Percentiles rank a stretch among this genome's conserved stretches.
phyloP scores from a whole-genome alignment of 257 asterid species.

The Pogostemon cablin region DNA sequence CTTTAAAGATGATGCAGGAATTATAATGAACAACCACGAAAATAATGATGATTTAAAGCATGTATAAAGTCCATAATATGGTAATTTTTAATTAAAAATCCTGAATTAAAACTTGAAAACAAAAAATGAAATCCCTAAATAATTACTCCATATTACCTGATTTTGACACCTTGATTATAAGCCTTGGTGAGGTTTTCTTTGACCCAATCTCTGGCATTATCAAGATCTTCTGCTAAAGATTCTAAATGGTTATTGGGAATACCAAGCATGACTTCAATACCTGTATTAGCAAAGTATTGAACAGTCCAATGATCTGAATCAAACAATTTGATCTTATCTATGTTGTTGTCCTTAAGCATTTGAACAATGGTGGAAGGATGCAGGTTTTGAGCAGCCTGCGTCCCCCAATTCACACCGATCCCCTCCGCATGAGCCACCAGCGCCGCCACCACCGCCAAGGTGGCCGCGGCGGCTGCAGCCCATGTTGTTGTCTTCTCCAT shows the following conservation, averaged over 20 bases:
- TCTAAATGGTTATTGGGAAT: constrained; percentile 67
- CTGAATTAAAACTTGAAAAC: neutral
- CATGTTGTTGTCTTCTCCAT: constrained; percentile 13
- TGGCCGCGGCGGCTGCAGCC: neutral
- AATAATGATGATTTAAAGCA: too few relatives aligned
- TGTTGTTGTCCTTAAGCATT: constrained; percentile 66
- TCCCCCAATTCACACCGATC: constrained; percentile 84
- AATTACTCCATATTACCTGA: constrained; percentile 41
- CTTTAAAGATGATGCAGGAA: too few relatives aligned
- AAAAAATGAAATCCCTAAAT: neutral
- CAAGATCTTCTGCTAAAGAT: constrained; percentile 44
- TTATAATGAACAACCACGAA: too few relatives aligned
- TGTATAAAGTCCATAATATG: too few relatives aligned
- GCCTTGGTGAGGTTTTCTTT: constrained; percentile 55
- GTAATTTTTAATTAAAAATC: too few relatives aligned
- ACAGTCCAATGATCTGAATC: constrained; percentile 70
- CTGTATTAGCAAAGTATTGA: constrained; percentile 56
- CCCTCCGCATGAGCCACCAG: constrained; percentile 33
- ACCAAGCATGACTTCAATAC: constrained; percentile 82
- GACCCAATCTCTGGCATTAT: constrained; percentile 66
- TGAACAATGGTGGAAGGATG: constrained; percentile 47
- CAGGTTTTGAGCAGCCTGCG: constrained; percentile 62
- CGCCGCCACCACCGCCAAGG: neutral
- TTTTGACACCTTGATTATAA: constrained; percentile 57
- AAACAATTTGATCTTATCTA: constrained; percentile 57